Evolutionary conservation across 257 asterid species (phyloP), one percentile per base, ranked within the genome.

Genomic region (Rauvolfia tetraphylla): DNA sequence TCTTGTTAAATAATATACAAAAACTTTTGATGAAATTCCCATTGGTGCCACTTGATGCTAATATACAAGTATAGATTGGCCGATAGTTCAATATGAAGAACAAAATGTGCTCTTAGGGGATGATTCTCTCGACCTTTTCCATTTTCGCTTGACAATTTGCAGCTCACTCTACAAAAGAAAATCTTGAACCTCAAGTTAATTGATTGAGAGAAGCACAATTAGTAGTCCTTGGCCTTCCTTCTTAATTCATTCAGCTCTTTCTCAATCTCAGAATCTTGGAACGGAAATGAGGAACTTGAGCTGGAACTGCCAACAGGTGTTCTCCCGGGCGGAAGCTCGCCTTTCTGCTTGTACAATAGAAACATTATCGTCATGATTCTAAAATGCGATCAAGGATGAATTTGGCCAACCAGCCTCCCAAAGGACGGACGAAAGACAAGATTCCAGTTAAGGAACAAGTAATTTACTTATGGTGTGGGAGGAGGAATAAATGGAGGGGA

Each of bases 251-350:
- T 95, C 66, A 95, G 89, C 85, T 95, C 98, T 82, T 88, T 88
- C 85, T 95, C 97, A 62, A 93, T 90, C 75, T 95, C 99, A 33
- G 92, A 82, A 82, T 95, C 99, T 83, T 89, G 93, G 84, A 86
- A 91, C 75, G 93, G 91, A 63, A 87, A 80, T 0, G 89, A 79
- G 3, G 88, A 49, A 81, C 86, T 81, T 38, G 86, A 49, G 72
- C 89, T 78, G 41, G 86, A 49, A 74, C 89, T 78, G 41, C 84
- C 27, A 29, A 87, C 84, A 0, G 93, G 78, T 17, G 92, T 81
- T 83, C 98, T 93, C 56, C 99, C 98, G 0, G 93, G 81, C 31
- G 99, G 99, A 76, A 95, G 97, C 80, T 93, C 98, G 75, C 98
- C 98, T 85, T 93, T 95, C 99, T 91, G 93, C 75, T 46, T 33